Evolutionary conservation across 441 rosid genomes (phyloP), one percentile per base, ranked within the genome.

Genomic region (Cnidoscolus chayamansa): DNA sequence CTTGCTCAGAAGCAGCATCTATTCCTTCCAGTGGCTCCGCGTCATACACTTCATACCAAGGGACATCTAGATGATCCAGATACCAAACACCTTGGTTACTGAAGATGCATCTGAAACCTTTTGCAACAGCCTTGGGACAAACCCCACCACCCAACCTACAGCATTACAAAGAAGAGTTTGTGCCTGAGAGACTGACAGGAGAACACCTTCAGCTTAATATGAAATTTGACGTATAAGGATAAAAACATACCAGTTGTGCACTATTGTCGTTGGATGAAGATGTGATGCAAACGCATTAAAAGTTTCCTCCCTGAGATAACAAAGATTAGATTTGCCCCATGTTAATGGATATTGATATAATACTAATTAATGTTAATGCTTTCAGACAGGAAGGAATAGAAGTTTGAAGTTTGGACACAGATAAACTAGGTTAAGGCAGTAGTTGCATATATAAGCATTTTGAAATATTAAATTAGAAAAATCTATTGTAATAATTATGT

Each of bases 41-140:
- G 9, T 67, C 82, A 76, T 94, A 94, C 64, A 86, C 86, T 20
- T 84, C 55, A 35, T 89, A 68, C 98, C 98, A 94, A 12, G 89
- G 97, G 51, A 89, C 94, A 78, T 94, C 97, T 16, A 94, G 84
- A 85, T 94, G 98, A 74, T 94, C 98, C 32, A 92, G 95, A 80
- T 94, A 92, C 98, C 98, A 90, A 70, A 86, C 84, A 2, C 89
- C 95, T 86, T 89, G 95, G 80, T 89, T 87, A 81, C 98, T 92
- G 81, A 79, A 94, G 47, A 94, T 92, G 87, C 97, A 94, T 77
- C 82, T 84, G 82, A 90, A 89, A 65, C 98, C 99, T 79, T 89
- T 90, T 31, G 90, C 89, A 63, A 90, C 96, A 1, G 87, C 97
- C 82, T 77, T 86, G 47, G 90, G 88, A 82, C 98, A 94, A 75